These are phyloP conservation scores for Prunus mira DNA, from an alignment of 306 rosid genomes.

Conservation along the genomic window DNA sequence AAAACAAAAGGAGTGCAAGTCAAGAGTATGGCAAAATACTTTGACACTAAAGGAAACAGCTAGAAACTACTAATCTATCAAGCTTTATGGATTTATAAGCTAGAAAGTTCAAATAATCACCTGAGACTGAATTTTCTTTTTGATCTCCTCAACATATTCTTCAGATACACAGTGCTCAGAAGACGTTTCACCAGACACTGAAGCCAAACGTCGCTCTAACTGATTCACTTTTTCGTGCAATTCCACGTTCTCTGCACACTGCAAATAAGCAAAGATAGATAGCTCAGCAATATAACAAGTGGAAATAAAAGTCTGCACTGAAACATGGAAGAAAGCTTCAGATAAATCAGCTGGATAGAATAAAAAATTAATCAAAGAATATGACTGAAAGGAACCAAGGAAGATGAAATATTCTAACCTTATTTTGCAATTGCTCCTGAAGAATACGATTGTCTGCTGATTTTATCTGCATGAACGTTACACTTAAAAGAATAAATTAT, in stretches of 20 bases:
- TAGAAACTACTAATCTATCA: not conserved
- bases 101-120: conserved; percentile 31
- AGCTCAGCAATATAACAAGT: not conserved
- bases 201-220: conserved; percentile 63
- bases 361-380: not conserved
- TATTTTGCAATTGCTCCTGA: conserved; percentile 87
- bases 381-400: not conserved
- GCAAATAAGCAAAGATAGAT: conserved; percentile 31
- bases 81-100: conserved; percentile 13
- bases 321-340: not conserved
- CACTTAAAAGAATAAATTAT: not conserved
- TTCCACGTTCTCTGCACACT: conserved; percentile 79
- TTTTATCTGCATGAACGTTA: conserved; percentile 56
- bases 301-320: not conserved
- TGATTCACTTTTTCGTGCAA: conserved; percentile 64
- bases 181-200: conserved; percentile 37
- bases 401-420: conserved; percentile 42
- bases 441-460: conserved; percentile 96
- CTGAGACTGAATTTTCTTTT: conserved; percentile 88
- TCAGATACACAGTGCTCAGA: conserved; percentile 46
- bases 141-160: conserved; percentile 60
- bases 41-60: not conserved
- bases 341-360: conserved; percentile 8
- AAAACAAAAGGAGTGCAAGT: not conserved
- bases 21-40: not conserved